A percentile compares a stretch with the other conserved stretches of the same genome.
Conservation (phyloP, 73 alveolate genomes). For the Paraurostyla sp. region DNA sequence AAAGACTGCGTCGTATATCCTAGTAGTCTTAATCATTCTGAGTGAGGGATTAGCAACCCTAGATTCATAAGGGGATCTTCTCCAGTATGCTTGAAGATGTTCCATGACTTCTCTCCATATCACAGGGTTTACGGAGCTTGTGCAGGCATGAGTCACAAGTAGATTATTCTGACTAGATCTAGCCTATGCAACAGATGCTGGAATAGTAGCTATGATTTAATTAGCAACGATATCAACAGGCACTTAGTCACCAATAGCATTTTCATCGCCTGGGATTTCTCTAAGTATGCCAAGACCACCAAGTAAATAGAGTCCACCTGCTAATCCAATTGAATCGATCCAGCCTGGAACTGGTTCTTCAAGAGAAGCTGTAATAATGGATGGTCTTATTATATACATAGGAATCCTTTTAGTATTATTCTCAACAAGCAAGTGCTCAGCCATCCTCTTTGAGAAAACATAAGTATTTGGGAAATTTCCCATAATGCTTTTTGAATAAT, state of each 20-base stretch:
- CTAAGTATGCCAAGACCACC: slow-evolving; percentile 88
- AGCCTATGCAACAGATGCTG: slow-evolving; percentile 6
- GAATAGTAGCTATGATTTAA: slow-evolving; percentile 75
- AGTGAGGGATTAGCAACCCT: slow-evolving; percentile 67
- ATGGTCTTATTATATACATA: slow-evolving; percentile 85
- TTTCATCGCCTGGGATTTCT: slow-evolving; percentile 77
- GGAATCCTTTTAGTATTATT: slow-evolving; percentile 70
- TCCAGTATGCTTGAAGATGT: slow-evolving; percentile 60
- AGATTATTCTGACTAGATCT: not conserved
- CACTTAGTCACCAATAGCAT: slow-evolving; percentile 85
- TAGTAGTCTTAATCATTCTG: slow-evolving; percentile 55
- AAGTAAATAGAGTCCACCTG: slow-evolving; percentile 84
- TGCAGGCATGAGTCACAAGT: slow-evolving; percentile 77
- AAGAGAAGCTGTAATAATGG: slow-evolving; percentile 87
- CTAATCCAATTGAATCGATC: slow-evolving; percentile 93
- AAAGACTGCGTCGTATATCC: slow-evolving; percentile 32
- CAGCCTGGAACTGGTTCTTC: slow-evolving; percentile 95
- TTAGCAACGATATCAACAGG: slow-evolving; percentile 93
- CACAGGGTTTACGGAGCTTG: slow-evolving; percentile 84
- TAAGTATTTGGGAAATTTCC: slow-evolving; percentile 91
- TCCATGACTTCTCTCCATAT: slow-evolving; percentile 78
- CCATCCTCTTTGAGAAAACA: slow-evolving; percentile 89
- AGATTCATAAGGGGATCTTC: slow-evolving; percentile 69
- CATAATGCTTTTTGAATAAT: slow-evolving; percentile 69
- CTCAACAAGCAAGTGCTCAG: slow-evolving; percentile 82